Conservation (phyloP, 257 asterid species). For the Jacaranda copaia region DNA sequence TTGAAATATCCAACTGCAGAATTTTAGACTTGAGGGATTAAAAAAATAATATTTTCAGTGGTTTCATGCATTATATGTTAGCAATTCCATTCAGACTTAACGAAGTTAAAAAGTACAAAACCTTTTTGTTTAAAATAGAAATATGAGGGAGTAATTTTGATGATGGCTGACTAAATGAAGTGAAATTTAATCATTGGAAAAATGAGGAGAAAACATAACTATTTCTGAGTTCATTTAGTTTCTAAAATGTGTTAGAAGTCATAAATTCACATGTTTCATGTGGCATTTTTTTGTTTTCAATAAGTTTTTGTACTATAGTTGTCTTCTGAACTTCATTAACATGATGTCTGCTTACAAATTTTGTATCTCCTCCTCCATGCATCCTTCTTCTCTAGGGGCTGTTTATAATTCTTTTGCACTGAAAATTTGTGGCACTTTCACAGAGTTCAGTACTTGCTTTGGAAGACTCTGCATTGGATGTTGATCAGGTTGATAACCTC, state of each 20-base stretch:
- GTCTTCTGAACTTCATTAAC: background rate
- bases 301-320: background rate
- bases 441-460: constrained; percentile 88
- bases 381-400: constrained; percentile 15
- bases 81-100: background rate
- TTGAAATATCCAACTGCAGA: constrained; percentile 1
- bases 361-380: constrained; percentile 20
- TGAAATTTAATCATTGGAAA: background rate
- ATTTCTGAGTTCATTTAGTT: background rate
- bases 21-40: background rate
- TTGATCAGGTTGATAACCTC: constrained; percentile 95
- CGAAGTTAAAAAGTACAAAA: background rate
- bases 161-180: background rate
- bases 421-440: constrained; percentile 32
- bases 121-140: background rate
- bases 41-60: background rate
- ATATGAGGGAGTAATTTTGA: constrained; percentile 3
- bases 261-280: constrained; percentile 15
- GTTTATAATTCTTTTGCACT: constrained; percentile 33
- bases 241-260: background rate
- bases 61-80: background rate
- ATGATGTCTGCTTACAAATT: constrained; percentile 11
- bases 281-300: background rate
- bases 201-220: background rate
- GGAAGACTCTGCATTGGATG: constrained; percentile 91